A percentile compares a stretch with the other conserved stretches of the same genome.
Conservation (phyloP, 202 grass and related monocot species). For the Panicum hallii region DNA sequence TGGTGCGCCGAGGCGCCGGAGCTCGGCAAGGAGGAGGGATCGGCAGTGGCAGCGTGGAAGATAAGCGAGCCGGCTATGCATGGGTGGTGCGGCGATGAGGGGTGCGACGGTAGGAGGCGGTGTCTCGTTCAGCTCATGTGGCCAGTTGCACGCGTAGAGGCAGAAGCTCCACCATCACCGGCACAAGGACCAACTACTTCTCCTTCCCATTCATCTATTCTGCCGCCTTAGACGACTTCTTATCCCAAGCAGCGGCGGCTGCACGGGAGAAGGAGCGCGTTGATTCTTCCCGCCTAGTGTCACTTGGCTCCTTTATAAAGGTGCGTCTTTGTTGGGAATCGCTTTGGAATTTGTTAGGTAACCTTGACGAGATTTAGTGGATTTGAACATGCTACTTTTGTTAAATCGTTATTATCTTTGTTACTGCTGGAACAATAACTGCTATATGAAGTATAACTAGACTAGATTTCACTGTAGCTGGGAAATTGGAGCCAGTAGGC, state of each 20-base stretch:
- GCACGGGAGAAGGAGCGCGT: conserved; percentile 33
- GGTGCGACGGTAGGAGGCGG: conserved; percentile 51
- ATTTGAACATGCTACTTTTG: conserved; percentile 31
- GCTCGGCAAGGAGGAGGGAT: conserved; percentile 61
- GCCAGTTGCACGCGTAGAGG: conserved; percentile 65
- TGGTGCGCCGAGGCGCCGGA: conserved; percentile 57
- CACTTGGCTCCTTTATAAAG: conserved; percentile 77
- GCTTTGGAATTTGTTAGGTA: conserved; percentile 37
- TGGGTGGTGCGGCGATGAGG: conserved; percentile 69
- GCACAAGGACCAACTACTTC: conserved; percentile 50
- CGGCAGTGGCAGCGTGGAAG: conserved; percentile 58
- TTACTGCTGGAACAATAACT: background rate
- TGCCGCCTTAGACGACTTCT: conserved; percentile 19
- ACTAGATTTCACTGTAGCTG: background rate
- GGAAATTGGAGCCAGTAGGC: background rate
- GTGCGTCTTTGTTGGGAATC: conserved; percentile 49
- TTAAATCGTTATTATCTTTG: background rate
- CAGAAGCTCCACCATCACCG: conserved; percentile 50
- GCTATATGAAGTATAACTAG: background rate
- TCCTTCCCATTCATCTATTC: conserved; percentile 34
- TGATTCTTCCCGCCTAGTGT: conserved; percentile 45
- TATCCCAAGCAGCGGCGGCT: conserved; percentile 43
- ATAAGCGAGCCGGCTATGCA: conserved; percentile 72
- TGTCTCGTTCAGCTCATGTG: conserved; percentile 78
- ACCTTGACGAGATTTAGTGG: conserved; percentile 7